phyloP scores from a whole-genome alignment of 345 rosid species.

The Zanthoxylum bungeanum region DNA sequence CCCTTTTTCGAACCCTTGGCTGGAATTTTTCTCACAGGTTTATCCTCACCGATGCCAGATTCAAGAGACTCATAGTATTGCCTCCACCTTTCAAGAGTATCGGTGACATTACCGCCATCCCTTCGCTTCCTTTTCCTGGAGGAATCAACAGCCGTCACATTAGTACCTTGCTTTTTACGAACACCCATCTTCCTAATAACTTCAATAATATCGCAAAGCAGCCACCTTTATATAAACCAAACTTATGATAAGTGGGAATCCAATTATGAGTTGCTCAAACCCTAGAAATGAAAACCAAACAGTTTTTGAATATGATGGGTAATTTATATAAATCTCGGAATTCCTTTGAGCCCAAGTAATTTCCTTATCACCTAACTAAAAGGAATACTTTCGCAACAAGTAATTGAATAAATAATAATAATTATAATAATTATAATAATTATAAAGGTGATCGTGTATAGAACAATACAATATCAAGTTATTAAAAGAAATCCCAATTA shows the following conservation, averaged over 20 bases:
- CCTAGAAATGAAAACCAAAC: too few relatives aligned
- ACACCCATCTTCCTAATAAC: slow-evolving; percentile 22
- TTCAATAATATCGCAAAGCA: neutral
- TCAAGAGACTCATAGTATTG: slow-evolving; percentile 39
- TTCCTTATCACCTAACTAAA: neutral
- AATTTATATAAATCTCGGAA: neutral
- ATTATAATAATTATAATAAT: neutral
- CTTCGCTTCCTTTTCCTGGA: slow-evolving; percentile 59
- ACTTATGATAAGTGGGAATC: neutral
- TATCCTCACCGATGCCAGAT: slow-evolving; percentile 19
- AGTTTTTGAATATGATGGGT: too few relatives aligned
- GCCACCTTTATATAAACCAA: neutral
- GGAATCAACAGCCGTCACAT: slow-evolving; percentile 22
- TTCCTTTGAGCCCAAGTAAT: neutral
- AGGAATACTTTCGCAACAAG: slow-evolving; percentile 7
- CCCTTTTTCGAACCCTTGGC: slow-evolving; percentile 77
- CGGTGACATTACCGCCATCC: slow-evolving; percentile 42
- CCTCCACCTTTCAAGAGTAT: slow-evolving; percentile 61
- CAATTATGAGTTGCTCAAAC: neutral
- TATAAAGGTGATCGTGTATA: too few relatives aligned
- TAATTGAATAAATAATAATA: too few relatives aligned
- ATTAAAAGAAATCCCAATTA: neutral
- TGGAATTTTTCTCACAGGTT: slow-evolving; percentile 40
- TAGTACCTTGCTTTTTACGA: slow-evolving; percentile 18
- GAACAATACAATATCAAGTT: neutral